A percentile compares a stretch with the other conserved stretches of the same genome.
These are phyloP conservation scores for Cladophialophora psammophila DNA, from an alignment of 2,329 filamentous ascomycete genomes.

Conservation along the genomic window DNA sequence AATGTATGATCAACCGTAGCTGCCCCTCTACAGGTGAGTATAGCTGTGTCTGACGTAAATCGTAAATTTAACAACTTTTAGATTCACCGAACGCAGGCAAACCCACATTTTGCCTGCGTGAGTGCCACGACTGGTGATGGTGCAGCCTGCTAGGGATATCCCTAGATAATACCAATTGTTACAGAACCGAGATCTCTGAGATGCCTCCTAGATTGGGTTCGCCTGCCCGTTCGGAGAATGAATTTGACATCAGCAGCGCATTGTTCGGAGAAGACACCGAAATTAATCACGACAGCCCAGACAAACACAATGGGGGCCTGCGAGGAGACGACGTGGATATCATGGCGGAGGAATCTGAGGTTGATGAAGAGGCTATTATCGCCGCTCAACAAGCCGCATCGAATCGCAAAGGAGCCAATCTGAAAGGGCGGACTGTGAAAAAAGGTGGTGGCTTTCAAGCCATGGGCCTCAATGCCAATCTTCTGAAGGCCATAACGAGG, in stretches of 20 bases:
- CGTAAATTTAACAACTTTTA: conserved; percentile 21
- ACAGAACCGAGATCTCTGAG: neutral
- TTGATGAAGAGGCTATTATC: conserved; percentile 85
- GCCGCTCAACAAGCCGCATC: conserved; percentile 84
- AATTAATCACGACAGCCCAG: conserved; percentile 52
- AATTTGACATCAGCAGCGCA: conserved; percentile 85
- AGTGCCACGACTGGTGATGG: neutral
- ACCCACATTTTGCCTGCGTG: neutral
- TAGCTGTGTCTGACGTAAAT: neutral
- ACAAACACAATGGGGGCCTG: conserved; percentile 42
- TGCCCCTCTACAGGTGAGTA: conserved; percentile 16
- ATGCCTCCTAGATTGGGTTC: conserved; percentile 64
- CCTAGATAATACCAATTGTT: neutral
- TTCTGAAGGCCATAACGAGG: conserved; percentile 87
- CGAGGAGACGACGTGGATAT: conserved; percentile 44
- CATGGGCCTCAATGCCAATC: conserved; percentile 83
- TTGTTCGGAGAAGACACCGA: conserved; percentile 71
- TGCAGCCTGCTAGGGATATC: neutral
- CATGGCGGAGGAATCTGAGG: conserved; percentile 60
- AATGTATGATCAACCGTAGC: conserved; percentile 1
- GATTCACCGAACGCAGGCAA: conserved; percentile 23
- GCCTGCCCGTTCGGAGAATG: conserved; percentile 84
- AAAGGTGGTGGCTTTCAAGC: conserved; percentile 97
- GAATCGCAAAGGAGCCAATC: conserved; percentile 81
- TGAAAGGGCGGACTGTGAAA: conserved; percentile 86